A percentile compares a stretch with the other conserved stretches of the same genome.
Evolutionary conservation across 2,329 filamentous ascomycete species (phyloP).

Genomic region (Elsinoe batatas): DNA sequence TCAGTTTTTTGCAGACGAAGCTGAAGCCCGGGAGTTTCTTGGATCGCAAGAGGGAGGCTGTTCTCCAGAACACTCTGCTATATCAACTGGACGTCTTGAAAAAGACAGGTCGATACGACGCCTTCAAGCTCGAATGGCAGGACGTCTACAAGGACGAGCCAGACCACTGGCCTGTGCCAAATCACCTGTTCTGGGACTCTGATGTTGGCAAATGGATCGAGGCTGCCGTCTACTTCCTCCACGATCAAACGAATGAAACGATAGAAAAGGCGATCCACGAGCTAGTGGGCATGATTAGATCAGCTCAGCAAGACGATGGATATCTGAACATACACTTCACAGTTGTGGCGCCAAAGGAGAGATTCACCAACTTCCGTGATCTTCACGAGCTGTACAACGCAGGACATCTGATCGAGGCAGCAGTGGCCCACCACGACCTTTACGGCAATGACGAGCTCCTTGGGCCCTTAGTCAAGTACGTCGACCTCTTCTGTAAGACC

Average conservation of each 20-base stretch:
- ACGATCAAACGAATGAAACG: conserved; percentile 29
- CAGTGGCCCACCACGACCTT: conserved; percentile 45
- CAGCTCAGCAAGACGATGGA: conserved; percentile 49
- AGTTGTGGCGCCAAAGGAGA: conserved; percentile 45
- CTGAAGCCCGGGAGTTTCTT: conserved; percentile 28
- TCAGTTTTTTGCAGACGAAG: conserved; percentile 28
- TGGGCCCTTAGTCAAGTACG: conserved; percentile 45
- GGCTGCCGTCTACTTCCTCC: conserved; percentile 49
- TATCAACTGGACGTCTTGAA: conserved; percentile 46
- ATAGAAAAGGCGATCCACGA: conserved; percentile 45
- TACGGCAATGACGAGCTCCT: conserved; percentile 45
- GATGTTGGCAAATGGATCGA: conserved; percentile 54
- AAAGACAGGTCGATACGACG: conserved; percentile 43
- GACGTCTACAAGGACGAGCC: conserved; percentile 42
- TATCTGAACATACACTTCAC: conserved; percentile 57
- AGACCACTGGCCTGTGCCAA: conserved; percentile 46
- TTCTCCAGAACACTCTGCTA: conserved; percentile 37
- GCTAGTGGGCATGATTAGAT: conserved; percentile 48
- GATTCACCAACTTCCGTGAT: conserved; percentile 51
- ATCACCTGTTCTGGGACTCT: conserved; percentile 47
- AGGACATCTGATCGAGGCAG: conserved; percentile 53
- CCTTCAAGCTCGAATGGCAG: conserved; percentile 50
- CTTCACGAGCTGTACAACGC: conserved; percentile 55
- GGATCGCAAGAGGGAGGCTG: conserved; percentile 31
- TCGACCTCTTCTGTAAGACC: conserved; percentile 40